Conservation (phyloP, 2,329 filamentous ascomycete species). For the Aspergillus sojae region DNA sequence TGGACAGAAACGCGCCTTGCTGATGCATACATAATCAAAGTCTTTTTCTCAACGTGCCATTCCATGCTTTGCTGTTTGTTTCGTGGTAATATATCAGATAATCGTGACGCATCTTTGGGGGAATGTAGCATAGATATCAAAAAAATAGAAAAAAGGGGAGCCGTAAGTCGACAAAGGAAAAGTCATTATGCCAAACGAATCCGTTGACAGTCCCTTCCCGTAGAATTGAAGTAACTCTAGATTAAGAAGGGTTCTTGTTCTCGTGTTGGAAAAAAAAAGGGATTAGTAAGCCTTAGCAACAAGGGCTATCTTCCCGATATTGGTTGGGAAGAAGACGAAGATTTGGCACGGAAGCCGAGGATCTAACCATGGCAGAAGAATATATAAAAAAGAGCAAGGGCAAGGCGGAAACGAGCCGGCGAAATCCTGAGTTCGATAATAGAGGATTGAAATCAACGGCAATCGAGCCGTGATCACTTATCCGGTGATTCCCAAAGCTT, state of each 20-base stretch:
- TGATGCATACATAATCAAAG: slow-evolving; percentile 20
- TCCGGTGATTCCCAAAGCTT: slow-evolving; percentile 17
- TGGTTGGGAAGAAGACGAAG: not conserved
- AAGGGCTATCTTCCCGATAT: not conserved
- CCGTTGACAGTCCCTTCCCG: not conserved
- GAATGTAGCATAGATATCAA: not conserved
- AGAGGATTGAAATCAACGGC: slow-evolving; percentile 1
- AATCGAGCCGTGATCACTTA: slow-evolving; percentile 35
- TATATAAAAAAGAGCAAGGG: slow-evolving; percentile 21
- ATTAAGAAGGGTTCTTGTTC: not conserved
- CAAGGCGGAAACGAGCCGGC: slow-evolving; percentile 8
- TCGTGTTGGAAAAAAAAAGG: not conserved
- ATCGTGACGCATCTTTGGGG: slow-evolving; percentile 16
- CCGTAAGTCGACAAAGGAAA: not conserved
- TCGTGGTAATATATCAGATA: slow-evolving; percentile 20
- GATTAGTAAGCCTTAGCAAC: not conserved
- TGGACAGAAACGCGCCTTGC: slow-evolving; percentile 17
- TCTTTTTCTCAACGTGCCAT: slow-evolving; percentile 11
- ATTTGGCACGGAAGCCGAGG: not conserved
- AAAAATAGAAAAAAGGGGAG: slow-evolving; percentile 6
- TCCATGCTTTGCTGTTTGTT: slow-evolving; percentile 16
- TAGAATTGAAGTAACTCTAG: not conserved
- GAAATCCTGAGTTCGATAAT: not conserved
- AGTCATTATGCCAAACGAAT: not conserved
- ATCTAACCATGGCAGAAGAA: slow-evolving; percentile 10